Evolutionary conservation across 116 monocot species (phyloP), one percentile per base, ranked within the genome.

Genomic region (Cymodocea nodosa): DNA sequence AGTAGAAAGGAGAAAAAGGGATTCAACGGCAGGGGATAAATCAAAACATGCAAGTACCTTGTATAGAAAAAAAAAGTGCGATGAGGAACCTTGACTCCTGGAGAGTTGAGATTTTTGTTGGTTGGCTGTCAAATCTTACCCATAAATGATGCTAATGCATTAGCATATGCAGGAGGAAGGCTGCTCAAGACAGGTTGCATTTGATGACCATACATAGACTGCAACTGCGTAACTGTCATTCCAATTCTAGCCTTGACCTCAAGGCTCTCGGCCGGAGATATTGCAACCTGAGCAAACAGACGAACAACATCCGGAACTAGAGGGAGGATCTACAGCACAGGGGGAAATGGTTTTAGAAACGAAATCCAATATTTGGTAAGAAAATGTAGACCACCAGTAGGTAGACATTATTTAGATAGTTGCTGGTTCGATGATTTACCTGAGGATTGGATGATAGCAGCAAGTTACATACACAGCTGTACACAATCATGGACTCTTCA

Each of bases 201-300:
- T 75, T 97, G 88, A 30, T 88, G 82, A 23, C 91, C 97, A 80
- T 85, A 97, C 23, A 73, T 52, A 23, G 91, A 83, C 34, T 88
- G 63, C 83, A 97, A 74, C 68, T 97, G 85, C 13, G 91, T 74
- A 51, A 91, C 76, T 9, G 85, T 82, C 56, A 82, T 51, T 11
- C 85, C 97, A 73, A 97, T 79, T 60, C 76, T 75, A 35, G 70
- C 36, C 78, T 97, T 91, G 23, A 91, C 85, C 23, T 90, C 81
- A n/a, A 79, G 71, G 14, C 72, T 79, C 71, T 89, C 94, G 50
- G 65, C 74, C 13, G 94, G 82, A 22, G 90, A 89, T 39, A 77
- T 70, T 2, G 68, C 75, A 34, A 94, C 83, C 62, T 89, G 84
- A 66, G 84, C 90, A 74, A 89, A 94, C 19, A 89, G 39, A 60